A percentile compares a stretch with the other conserved stretches of the same genome.
These are phyloP conservation scores for Galerina sulciceps DNA, from an alignment of 768 basidiomycete species.

Conservation along the genomic window DNA sequence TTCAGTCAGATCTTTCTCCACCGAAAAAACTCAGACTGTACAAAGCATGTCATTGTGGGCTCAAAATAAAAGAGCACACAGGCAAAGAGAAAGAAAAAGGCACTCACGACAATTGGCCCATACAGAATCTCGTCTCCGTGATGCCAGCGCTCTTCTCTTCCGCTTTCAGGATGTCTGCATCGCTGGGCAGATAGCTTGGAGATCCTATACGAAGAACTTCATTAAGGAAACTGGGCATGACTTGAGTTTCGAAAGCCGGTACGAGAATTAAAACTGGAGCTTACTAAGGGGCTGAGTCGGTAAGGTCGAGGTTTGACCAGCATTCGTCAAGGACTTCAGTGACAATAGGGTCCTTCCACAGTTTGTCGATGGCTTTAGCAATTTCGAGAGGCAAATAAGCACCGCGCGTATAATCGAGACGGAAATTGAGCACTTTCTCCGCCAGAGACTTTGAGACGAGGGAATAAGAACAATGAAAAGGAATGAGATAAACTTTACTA, in stretches of 20 bases:
- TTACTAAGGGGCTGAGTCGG: slow-evolving; percentile 91
- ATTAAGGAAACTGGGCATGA: slow-evolving; percentile 74
- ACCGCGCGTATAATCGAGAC: slow-evolving; percentile 42
- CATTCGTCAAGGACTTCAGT: slow-evolving; percentile 58
- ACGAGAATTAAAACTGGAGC: slow-evolving; percentile 24
- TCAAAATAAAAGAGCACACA: no score
- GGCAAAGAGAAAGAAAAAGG: neutral
- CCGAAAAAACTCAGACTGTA: no score
- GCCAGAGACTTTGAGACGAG: slow-evolving; percentile 37
- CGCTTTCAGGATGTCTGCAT: slow-evolving; percentile 87
- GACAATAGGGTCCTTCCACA: slow-evolving; percentile 74
- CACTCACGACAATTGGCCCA: slow-evolving; percentile 67
- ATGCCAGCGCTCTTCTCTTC: slow-evolving; percentile 90
- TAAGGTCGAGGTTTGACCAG: slow-evolving; percentile 82
- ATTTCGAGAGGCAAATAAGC: slow-evolving; percentile 60
- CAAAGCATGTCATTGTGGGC: no score
- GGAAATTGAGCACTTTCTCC: slow-evolving; percentile 67
- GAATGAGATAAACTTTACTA: slow-evolving; percentile 27
- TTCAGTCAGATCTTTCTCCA: no score
- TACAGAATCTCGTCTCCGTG: slow-evolving; percentile 81
- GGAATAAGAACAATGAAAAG: slow-evolving; percentile 1
- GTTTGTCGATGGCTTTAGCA: slow-evolving; percentile 66
- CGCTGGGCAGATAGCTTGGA: slow-evolving; percentile 80
- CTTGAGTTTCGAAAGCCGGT: neutral
- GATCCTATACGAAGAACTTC: slow-evolving; percentile 82